Evolutionary conservation across 1,139 yeast genomes (phyloP).

Genomic region (Kodamaea suecica): DNA sequence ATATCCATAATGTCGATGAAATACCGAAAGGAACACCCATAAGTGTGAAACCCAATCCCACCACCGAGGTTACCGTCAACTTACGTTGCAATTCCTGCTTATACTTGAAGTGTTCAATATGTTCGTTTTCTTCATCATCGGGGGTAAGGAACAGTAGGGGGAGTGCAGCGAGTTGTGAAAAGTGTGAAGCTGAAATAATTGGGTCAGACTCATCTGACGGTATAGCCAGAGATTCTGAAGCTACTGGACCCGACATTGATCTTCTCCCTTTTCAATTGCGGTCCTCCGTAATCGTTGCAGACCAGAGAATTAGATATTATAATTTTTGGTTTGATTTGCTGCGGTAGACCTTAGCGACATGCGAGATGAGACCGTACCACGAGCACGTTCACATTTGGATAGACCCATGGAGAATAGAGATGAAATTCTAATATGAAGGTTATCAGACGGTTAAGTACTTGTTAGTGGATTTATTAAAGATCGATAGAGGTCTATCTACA

Average conservation of each 20-base stretch:
- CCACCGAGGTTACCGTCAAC: constrained; percentile 61
- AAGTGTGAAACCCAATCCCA: constrained; percentile 70
- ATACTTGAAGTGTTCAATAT: constrained; percentile 66
- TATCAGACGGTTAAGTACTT: no score
- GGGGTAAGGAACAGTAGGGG: not conserved
- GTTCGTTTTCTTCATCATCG: constrained; percentile 38
- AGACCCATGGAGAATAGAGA: no score
- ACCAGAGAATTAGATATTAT: no score
- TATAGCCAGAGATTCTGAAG: not conserved
- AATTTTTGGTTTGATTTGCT: no score
- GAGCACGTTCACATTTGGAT: no score
- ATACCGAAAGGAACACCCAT: constrained; percentile 81
- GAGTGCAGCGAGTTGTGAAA: not conserved
- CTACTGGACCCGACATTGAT: not conserved
- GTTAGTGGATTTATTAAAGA: no score
- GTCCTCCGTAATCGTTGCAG: not conserved
- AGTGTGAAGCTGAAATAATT: not conserved
- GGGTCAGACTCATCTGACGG: not conserved
- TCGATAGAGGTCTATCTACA: no score
- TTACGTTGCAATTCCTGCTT: constrained; percentile 67
- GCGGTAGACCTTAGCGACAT: no score
- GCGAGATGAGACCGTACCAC: no score
- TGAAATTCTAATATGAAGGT: no score
- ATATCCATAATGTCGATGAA: constrained; percentile 66
- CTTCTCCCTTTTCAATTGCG: not conserved